Conservation (phyloP, 805 yeast species). For the Ascoidea tarda region DNA sequence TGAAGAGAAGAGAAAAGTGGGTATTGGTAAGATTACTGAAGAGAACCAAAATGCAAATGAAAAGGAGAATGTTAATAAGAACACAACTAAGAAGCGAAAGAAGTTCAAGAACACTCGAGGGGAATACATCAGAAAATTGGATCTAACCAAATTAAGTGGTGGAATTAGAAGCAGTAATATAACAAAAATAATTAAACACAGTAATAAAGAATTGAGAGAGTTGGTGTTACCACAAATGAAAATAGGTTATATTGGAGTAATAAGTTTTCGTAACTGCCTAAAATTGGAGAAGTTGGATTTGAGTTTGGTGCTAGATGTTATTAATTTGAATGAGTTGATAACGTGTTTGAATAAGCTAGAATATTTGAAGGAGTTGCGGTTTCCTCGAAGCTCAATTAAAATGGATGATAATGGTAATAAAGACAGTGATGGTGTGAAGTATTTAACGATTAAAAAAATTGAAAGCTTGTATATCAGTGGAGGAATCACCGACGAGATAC, state of each 20-base stretch:
- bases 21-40: not conserved
- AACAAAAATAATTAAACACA: no score
- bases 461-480: not conserved
- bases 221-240: not conserved
- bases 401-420: not conserved
- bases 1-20: not conserved
- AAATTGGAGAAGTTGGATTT: not conserved
- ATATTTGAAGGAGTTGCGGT: not conserved
- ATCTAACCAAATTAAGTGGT: no score
- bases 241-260: not conserved
- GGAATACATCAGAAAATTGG: not conserved
- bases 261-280: not conserved
- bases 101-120: not conserved
- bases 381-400: not conserved
- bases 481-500: not conserved
- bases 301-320: not conserved
- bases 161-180: not conserved
- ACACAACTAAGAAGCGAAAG: no score
- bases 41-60: not conserved
- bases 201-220: not conserved
- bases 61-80: no score
- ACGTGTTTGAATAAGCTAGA: not conserved
- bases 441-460: no score
- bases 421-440: not conserved
- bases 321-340: not conserved